A percentile compares a stretch with the other conserved stretches of the same genome.
Evolutionary conservation across 495 filamentous ascomycete species (phyloP).

Genomic region (Penicillium samsonianum): DNA sequence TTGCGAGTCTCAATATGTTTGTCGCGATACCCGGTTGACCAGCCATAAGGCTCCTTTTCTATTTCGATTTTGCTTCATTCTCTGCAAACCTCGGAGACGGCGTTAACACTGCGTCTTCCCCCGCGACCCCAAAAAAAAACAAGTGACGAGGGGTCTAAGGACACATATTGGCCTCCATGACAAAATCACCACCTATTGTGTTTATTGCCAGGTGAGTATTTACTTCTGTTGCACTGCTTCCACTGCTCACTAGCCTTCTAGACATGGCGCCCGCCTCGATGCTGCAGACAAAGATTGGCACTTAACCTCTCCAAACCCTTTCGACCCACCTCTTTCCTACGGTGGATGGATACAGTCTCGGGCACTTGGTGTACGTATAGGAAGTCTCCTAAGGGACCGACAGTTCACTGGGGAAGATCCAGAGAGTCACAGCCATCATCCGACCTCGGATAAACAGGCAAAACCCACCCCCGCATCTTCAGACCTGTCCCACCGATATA

Average conservation of each 20-base stretch:
- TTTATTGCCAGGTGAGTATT: slow-evolving; percentile 75
- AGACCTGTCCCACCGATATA: slow-evolving; percentile 61
- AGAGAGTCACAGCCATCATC: slow-evolving; percentile 16
- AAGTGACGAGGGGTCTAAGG: slow-evolving; percentile 1
- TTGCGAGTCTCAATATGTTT: slow-evolving; percentile 2
- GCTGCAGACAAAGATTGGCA: slow-evolving; percentile 95
- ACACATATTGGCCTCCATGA: slow-evolving; percentile 40
- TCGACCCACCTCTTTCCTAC: slow-evolving; percentile 94
- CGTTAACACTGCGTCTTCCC: not conserved
- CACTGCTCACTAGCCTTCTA: slow-evolving; percentile 33
- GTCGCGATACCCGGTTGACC: not conserved
- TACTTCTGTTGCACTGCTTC: not conserved
- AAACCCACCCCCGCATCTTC: slow-evolving; percentile 25
- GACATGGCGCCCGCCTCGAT: slow-evolving; percentile 91
- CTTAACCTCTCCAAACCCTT: slow-evolving; percentile 88
- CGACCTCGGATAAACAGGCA: slow-evolving; percentile 20
- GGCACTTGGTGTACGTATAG: slow-evolving; percentile 76
- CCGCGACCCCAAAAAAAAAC: not conserved
- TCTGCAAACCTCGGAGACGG: not conserved
- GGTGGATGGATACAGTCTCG: slow-evolving; percentile 88
- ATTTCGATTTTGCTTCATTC: not conserved
- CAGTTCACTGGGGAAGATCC: slow-evolving; percentile 28
- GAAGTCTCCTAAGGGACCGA: slow-evolving; percentile 61
- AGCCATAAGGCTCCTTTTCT: slow-evolving; percentile 1
- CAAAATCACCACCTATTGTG: slow-evolving; percentile 63